These are phyloP conservation scores for Actinomucor elegans DNA, from an alignment of 371 early-diverging fungal species.

Conservation along the genomic window DNA sequence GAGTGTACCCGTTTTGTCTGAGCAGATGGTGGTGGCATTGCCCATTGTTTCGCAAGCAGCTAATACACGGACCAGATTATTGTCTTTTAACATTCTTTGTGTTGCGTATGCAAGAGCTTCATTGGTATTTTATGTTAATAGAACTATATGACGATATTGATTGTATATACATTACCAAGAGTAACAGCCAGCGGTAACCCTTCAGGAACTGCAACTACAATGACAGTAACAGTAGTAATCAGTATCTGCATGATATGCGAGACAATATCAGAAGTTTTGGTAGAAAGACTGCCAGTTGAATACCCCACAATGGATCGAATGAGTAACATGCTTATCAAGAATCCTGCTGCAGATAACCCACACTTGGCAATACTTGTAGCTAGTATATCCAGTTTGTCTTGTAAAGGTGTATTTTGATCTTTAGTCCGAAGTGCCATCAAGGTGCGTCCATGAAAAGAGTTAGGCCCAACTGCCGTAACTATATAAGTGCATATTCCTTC, in stretches of 20 bases:
- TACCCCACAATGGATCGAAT: constrained; percentile 52
- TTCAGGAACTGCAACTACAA: constrained; percentile 83
- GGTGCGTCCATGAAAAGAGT: constrained; percentile 76
- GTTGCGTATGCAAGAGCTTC: constrained; percentile 79
- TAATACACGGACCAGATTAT: constrained; percentile 86
- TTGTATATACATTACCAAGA: too few relatives aligned
- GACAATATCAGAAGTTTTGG: constrained; percentile 33
- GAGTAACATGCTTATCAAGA: constrained; percentile 63
- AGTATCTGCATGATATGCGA: constrained; percentile 57
- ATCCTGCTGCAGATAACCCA: constrained; percentile 58
- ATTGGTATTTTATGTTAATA: too few relatives aligned
- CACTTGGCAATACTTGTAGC: constrained; percentile 71
- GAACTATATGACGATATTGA: too few relatives aligned
- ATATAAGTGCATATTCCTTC: constrained; percentile 78
- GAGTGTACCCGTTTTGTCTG: constrained; percentile 91
- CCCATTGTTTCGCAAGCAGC: constrained; percentile 96
- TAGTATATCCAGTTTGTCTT: constrained; percentile 63
- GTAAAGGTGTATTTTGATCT: constrained; percentile 68
- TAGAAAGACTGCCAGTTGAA: constrained; percentile 10
- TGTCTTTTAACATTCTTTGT: constrained; percentile 88
- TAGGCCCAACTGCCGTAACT: constrained; percentile 67
- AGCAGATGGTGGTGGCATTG: constrained; percentile 88
- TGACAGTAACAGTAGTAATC: constrained; percentile 69
- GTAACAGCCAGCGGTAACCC: constrained; percentile 83
- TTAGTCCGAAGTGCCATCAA: constrained; percentile 68